phyloP scores from a whole-genome alignment of 371 early-diverging fungal species.

The Mucor lusitanicus region DNA sequence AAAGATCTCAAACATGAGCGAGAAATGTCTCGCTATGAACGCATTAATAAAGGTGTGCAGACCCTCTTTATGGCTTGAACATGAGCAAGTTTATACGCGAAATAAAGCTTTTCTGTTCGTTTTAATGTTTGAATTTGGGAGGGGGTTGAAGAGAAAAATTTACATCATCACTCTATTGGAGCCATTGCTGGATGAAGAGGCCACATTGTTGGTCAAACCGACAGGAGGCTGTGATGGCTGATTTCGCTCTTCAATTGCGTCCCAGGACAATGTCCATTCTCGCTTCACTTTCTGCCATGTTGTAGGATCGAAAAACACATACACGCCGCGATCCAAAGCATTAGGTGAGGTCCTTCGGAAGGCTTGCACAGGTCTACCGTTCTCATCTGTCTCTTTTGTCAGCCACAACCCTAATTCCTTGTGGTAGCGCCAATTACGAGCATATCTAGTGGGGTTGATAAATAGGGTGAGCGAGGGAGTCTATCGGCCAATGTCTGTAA shows the following conservation, averaged over 20 bases:
- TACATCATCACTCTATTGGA: conserved; percentile 26
- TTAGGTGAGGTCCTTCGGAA: conserved; percentile 47
- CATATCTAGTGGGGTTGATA: conserved; percentile 43
- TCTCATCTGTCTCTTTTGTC: conserved; percentile 60
- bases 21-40: conserved; percentile 51
- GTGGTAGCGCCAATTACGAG: conserved; percentile 91
- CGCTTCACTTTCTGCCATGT: conserved; percentile 82
- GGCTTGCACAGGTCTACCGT: conserved; percentile 28
- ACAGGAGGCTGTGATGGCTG: conserved; percentile 26
- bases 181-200: conserved; percentile 1
- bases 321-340: conserved; percentile 77
- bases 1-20: conserved; percentile 60
- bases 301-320: conserved; percentile 84
- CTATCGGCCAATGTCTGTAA: neutral
- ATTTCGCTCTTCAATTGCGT: conserved; percentile 80
- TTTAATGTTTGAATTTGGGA: neutral
- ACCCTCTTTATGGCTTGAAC: conserved; percentile 31
- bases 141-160: neutral
- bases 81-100: neutral
- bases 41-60: conserved; percentile 54
- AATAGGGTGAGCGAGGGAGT: neutral
- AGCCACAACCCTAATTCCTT: conserved; percentile 87
- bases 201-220: conserved; percentile 4
- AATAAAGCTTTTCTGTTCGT: neutral
- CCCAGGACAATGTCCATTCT: conserved; percentile 81